Evolutionary conservation across 495 filamentous ascomycete genomes (phyloP), one percentile per base, ranked within the genome.

Genomic region (Lasiosphaeria hispida): DNA sequence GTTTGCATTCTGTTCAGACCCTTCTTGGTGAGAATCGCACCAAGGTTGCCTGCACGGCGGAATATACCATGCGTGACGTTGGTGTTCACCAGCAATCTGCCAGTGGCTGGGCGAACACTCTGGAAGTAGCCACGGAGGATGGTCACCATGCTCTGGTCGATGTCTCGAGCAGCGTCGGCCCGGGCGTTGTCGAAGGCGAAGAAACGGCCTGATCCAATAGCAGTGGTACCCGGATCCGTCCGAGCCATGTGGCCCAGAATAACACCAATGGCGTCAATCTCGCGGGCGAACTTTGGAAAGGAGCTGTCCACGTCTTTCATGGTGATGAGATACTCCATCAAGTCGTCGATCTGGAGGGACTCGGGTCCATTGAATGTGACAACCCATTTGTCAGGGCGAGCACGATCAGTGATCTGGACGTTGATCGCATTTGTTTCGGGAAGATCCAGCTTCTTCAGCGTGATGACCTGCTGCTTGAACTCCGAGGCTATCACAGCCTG

Each of bases 61-160:
- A 82, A 83, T 5, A 79, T 71, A 8, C 72, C 75, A 42, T 80
- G 75, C 6, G 74, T 72, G 7, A 80, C 75, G 44, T 83, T 81
- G 35, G 83, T 78, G 52, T 90, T 89, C 4, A 88, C 68, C 0
- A 89, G 72, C 9, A 88, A 62, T 6, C 86, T 79, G 3, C 82
- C 80, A 3, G 87, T 89, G 8, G 83, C 85, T 0, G 80, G 75
- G 18, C 87, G 84, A 13, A 85, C 81, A 69, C 85, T 89, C 51
- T 85, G 76, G 58, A 87, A 88, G 61, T 81, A 90, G 0, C 88
- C 87, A 48, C 87, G 81, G 0, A 87, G 68, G 3, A 73, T 70
- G 10, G 80, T 78, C 1, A 79, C 67, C 0, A 42, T 2, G 35
- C 1, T 0, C 7, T 13, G 38, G 37, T 30, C 33, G 8, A 48